Evolutionary conservation across 2,329 filamentous ascomycete genomes (phyloP).

Genomic region (Reticulascus tulasneorum): DNA sequence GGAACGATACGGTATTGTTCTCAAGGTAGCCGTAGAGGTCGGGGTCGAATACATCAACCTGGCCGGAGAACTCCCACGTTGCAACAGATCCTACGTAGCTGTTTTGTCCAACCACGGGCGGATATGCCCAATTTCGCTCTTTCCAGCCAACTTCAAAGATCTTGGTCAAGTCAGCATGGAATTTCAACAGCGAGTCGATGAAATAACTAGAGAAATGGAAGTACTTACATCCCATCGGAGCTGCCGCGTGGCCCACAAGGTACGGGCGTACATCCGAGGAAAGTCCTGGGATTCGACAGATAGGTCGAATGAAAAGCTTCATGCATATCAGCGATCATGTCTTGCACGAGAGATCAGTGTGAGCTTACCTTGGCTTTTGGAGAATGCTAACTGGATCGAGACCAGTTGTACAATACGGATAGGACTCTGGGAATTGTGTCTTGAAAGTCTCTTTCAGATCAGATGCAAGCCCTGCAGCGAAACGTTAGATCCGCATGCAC

Average conservation of each 20-base stretch:
- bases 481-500: too few relatives aligned
- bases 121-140: slow-evolving; percentile 36
- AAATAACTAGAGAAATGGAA: not conserved
- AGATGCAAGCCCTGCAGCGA: too few relatives aligned
- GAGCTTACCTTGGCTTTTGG: too few relatives aligned
- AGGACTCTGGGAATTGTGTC: too few relatives aligned
- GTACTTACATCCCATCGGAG: slow-evolving; percentile 14
- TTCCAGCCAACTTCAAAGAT: slow-evolving; percentile 32
- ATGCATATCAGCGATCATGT: too few relatives aligned
- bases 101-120: slow-evolving; percentile 29
- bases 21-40: slow-evolving; percentile 26
- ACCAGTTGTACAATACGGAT: too few relatives aligned
- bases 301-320: slow-evolving; percentile 39
- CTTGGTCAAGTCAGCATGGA: too few relatives aligned
- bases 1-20: slow-evolving; percentile 34
- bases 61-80: slow-evolving; percentile 21
- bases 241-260: slow-evolving; percentile 13
- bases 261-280: slow-evolving; percentile 6
- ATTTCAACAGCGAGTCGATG: not conserved
- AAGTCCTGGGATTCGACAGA: not conserved
- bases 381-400: too few relatives aligned
- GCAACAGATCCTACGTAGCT: slow-evolving; percentile 36
- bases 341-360: too few relatives aligned
- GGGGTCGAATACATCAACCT: slow-evolving; percentile 24
- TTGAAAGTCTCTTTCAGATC: too few relatives aligned